Conservation (phyloP, 202 grass and related monocot genomes). For the Setaria viridis region DNA sequence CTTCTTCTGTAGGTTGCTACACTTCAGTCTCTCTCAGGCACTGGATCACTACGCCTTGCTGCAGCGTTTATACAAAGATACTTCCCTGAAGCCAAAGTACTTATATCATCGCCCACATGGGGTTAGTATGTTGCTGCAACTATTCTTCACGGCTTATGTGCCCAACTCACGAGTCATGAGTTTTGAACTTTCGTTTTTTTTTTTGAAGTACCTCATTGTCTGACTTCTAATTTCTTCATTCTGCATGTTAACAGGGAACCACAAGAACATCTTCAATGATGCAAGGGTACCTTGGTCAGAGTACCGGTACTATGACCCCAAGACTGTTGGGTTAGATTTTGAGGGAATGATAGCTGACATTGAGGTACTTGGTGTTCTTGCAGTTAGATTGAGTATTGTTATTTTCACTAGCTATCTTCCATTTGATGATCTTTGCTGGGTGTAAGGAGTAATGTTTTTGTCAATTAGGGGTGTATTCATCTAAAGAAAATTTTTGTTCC, state of each 20-base stretch:
- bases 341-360: conserved; percentile 97
- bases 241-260: conserved; percentile 76
- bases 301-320: conserved; percentile 94
- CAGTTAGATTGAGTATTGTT: conserved; percentile 6
- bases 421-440: background rate
- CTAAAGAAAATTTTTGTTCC: conserved; percentile 4
- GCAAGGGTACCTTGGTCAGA: conserved; percentile 98
- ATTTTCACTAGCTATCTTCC: background rate
- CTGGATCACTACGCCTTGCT: conserved; percentile 88
- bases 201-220: background rate
- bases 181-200: conserved; percentile 18
- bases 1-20: conserved; percentile 78
- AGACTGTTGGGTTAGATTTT: conserved; percentile 96
- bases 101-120: conserved; percentile 97
- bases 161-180: background rate
- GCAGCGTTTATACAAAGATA: conserved; percentile 99
- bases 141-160: conserved; percentile 34
- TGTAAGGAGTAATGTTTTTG: background rate
- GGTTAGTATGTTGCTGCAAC: conserved; percentile 56
- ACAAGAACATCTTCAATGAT: conserved; percentile 99
- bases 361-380: conserved; percentile 59
- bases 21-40: conserved; percentile 92
- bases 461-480: conserved; percentile 1
- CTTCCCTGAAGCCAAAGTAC: conserved; percentile 88
- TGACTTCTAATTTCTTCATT: background rate